Evolutionary conservation across 768 basidiomycete genomes (phyloP).

Genomic region (Suillus lakei): DNA sequence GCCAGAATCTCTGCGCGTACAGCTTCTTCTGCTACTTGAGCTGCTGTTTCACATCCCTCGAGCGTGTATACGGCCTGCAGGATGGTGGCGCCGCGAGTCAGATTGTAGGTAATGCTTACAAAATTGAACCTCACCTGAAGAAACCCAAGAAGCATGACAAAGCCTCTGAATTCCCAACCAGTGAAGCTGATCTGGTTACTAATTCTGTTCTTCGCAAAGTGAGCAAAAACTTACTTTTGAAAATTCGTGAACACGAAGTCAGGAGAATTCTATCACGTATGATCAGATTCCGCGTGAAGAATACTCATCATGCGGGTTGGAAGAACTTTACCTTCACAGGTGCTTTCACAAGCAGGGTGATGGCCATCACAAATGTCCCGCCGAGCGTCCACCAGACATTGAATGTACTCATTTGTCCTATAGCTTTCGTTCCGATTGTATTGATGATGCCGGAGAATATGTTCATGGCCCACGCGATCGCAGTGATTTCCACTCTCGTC

Average conservation of each 20-base stretch:
- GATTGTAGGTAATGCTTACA: not conserved
- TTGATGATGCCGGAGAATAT: constrained; percentile 59
- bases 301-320: constrained; percentile 24
- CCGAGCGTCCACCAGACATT: constrained; percentile 67
- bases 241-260: constrained; percentile 60
- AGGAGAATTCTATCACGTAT: constrained; percentile 47
- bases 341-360: constrained; percentile 60
- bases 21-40: constrained; percentile 65
- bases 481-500: constrained; percentile 52
- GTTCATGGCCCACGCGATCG: constrained; percentile 63
- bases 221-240: constrained; percentile 47
- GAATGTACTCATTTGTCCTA: constrained; percentile 58
- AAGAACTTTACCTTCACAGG: constrained; percentile 48
- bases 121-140: constrained; percentile 14
- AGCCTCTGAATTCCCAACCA: constrained; percentile 56
- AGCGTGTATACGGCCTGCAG: constrained; percentile 65
- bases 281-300: not conserved
- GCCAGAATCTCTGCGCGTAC: constrained; percentile 59
- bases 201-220: not conserved
- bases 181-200: constrained; percentile 46
- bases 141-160: constrained; percentile 63
- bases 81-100: constrained; percentile 26
- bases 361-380: constrained; percentile 58
- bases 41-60: constrained; percentile 67
- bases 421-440: constrained; percentile 60